Base-by-base conservation (phyloP, 2,329 filamentous ascomycete species). In the Pseudocercospora musae region DNA sequence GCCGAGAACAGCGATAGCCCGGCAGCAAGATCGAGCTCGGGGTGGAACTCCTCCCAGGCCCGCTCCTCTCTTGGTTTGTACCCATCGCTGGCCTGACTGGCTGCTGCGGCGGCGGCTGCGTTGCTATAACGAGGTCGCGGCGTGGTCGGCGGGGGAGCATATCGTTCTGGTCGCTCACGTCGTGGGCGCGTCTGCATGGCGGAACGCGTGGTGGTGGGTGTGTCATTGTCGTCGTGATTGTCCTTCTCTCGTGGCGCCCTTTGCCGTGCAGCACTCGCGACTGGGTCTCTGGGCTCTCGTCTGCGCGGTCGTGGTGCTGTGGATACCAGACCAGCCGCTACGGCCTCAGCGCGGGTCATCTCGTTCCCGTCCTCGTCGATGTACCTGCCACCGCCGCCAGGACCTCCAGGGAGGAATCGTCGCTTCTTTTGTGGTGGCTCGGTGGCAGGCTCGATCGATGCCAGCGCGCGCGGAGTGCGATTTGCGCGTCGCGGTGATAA, bases 21-120 rank as follows among this genome's bases (percentile, higher is more conserved):
- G 11, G 84, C 84, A 60, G 96, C 92, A 54, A 97, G 92, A 78
- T 98, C 93, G 57, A 99, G 85, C 71, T 97, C 91, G 0, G 92
- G 92, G 76, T 99, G 95, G 68, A 98, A 98, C 75, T 99, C 95
- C 73, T 97, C 93, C 92, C 94, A 99, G 57, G 92, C 91, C 66
- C 94, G 88, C 79, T 99, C 95, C 78, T 99, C 95, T 72, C 95
- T 85, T 31, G 95, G 95, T 76, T 99, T 99, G 78, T 98, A 98
- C 56, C 94, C 93, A 80, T 98, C 95, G 71, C 88, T 93, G 74
- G 96, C 92, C 69, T 92, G 91, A 62, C 95, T 89, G 3, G 90
- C 89, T 5, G 92, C 92, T 56, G 93, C 91, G 23, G 93, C 91
- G 27, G 92, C 92, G 11, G 94, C 92, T n/a, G 86, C 92, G 50